phyloP scores from a whole-genome alignment of 441 rosid genomes.

The Heliophila coronopifolia region DNA sequence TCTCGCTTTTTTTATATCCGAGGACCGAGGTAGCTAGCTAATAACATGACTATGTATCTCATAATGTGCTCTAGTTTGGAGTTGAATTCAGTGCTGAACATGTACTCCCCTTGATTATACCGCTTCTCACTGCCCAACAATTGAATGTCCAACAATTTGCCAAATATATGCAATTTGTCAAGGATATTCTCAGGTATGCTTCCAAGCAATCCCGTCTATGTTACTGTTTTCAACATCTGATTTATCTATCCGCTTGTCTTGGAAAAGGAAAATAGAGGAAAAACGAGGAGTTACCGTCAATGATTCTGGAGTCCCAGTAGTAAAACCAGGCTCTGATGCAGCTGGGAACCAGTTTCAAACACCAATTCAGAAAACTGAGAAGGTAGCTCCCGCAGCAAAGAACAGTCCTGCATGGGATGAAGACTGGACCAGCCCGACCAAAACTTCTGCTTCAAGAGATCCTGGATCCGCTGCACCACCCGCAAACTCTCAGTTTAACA shows the following conservation, averaged over 20 bases:
- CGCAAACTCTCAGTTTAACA: conserved; percentile 33
- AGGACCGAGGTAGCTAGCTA: too few species aligned
- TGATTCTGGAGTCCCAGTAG: conserved; percentile 56
- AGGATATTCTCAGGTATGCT: conserved; percentile 73
- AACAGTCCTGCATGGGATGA: conserved; percentile 72
- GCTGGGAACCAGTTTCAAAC: conserved; percentile 46
- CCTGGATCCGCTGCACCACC: too few species aligned
- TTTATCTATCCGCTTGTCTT: too few species aligned
- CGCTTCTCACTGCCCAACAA: conserved; percentile 84
- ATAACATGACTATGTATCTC: conserved; percentile 8
- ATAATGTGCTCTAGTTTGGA: conserved; percentile 50
- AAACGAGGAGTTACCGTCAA: conserved; percentile 71
- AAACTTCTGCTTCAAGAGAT: conserved; percentile 28
- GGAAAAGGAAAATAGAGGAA: conserved; percentile 80
- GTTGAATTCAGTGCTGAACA: conserved; percentile 76
- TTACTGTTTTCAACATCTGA: too few species aligned
- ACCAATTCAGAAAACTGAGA: conserved; percentile 36
- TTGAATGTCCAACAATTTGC: conserved; percentile 86
- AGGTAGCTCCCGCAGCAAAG: conserved; percentile 46
- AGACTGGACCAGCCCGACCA: conserved; percentile 61
- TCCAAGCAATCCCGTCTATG: not conserved
- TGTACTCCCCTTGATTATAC: conserved; percentile 67
- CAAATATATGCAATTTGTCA: conserved; percentile 79
- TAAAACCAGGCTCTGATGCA: conserved; percentile 35
- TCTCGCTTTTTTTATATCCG: not conserved